Percentiles rank a stretch among this genome's conserved stretches.
These are phyloP conservation scores for Penicillium longicatenatum DNA, from an alignment of 495 filamentous ascomycete species.

Conservation along the genomic window DNA sequence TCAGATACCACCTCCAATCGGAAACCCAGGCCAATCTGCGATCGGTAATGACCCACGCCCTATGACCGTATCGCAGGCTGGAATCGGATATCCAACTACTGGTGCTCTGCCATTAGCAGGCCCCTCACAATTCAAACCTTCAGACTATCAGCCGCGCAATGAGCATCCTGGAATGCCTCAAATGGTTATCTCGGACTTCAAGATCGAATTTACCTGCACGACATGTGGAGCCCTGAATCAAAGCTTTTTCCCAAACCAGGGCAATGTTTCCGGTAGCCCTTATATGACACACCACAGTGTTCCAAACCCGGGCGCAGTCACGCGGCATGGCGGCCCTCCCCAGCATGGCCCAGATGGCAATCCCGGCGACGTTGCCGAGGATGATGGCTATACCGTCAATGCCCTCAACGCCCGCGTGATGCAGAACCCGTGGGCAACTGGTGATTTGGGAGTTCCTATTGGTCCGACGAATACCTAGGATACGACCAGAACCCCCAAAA, in stretches of 20 bases:
- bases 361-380: constrained; percentile 47
- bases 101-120: constrained; percentile 24
- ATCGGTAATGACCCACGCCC: constrained; percentile 24
- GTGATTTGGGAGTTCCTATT: constrained; percentile 36
- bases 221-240: constrained; percentile 48
- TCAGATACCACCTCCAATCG: constrained; percentile 24
- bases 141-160: constrained; percentile 25
- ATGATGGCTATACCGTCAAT: constrained; percentile 34
- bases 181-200: constrained; percentile 44
- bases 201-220: constrained; percentile 50
- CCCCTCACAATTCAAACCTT: constrained; percentile 26
- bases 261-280: constrained; percentile 37
- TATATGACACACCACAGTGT: constrained; percentile 36
- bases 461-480: constrained; percentile 25
- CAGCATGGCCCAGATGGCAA: constrained; percentile 22
- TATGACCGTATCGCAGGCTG: constrained; percentile 26
- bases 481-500: background rate
- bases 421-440: constrained; percentile 36
- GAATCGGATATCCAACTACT: constrained; percentile 24
- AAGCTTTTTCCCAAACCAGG: constrained; percentile 48
- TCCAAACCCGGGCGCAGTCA: constrained; percentile 21
- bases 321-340: constrained; percentile 24
- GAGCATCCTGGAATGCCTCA: constrained; percentile 35
- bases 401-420: constrained; percentile 31
- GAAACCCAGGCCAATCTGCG: constrained; percentile 23